Evolutionary conservation across 805 yeast species (phyloP).

Genomic region (Hanseniaspora lindneri): DNA sequence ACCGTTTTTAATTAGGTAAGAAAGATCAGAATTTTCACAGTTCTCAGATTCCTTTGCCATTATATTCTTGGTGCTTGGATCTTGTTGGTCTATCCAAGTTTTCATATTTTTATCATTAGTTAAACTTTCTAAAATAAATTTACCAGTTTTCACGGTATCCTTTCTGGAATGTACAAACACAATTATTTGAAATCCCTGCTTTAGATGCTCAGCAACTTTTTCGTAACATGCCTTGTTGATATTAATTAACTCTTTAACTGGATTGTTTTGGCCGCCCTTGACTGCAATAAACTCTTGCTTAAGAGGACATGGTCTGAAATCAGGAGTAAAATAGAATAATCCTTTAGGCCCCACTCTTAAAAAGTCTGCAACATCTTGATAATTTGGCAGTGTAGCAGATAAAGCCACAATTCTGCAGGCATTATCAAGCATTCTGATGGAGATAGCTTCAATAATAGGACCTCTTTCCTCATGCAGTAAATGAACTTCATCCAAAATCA

Average conservation of each 20-base stretch:
- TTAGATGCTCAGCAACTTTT: slow-evolving; percentile 47
- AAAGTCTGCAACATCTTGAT: slow-evolving; percentile 72
- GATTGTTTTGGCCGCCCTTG: slow-evolving; percentile 34
- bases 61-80: slow-evolving; percentile 50
- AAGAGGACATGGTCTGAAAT: slow-evolving; percentile 84
- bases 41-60: slow-evolving; percentile 50
- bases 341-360: slow-evolving; percentile 55
- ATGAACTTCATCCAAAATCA: slow-evolving; percentile 88
- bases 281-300: slow-evolving; percentile 82
- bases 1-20: slow-evolving; percentile 54
- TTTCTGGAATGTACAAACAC: slow-evolving; percentile 89
- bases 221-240: slow-evolving; percentile 88
- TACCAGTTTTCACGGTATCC: slow-evolving; percentile 78
- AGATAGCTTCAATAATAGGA: slow-evolving; percentile 81
- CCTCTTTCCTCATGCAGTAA: slow-evolving; percentile 89
- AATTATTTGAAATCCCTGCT: slow-evolving; percentile 56
- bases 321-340: slow-evolving; percentile 67
- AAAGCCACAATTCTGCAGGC: slow-evolving; percentile 66
- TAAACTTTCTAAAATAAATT: slow-evolving; percentile 53
- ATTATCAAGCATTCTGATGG: slow-evolving; percentile 51
- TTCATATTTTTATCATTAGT: slow-evolving; percentile 42
- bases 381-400: slow-evolving; percentile 89
- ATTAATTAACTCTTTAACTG: slow-evolving; percentile 64
- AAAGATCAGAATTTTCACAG: slow-evolving; percentile 42
- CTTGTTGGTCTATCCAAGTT: slow-evolving; percentile 36